Evolutionary conservation across 2,329 filamentous ascomycete species (phyloP), one percentile per base, ranked within the genome.

Genomic region (Decorospora gaudefroyi): DNA sequence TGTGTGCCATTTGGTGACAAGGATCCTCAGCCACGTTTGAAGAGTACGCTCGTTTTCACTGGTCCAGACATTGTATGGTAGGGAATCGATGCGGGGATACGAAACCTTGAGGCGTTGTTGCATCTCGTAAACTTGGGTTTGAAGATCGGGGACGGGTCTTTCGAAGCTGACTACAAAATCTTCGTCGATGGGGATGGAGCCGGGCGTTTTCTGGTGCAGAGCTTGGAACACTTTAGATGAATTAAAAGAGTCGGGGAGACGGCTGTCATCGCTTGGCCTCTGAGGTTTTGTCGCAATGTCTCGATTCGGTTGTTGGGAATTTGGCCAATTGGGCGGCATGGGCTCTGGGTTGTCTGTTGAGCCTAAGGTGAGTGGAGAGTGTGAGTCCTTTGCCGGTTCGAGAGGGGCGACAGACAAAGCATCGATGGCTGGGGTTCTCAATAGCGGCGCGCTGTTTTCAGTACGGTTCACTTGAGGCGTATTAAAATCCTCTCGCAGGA

Each of bases 21-120:
- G 28, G 9, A 68, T 59, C 35, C 55, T 64, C 0, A 68, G 46
- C 61, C 62, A 69, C 1, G 51, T 62, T 27, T 56, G 52, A n/a
- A 67, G 21, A 0, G 54, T 55, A 6, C 47, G 37, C 11, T 46
- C 46, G 18, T 61, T 57, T 4, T 49, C 12, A 7, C 49, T 53
- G 3, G 50, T 53, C 58, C 54, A 64, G 4, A 65, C 53, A 4
- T 59, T 48, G 34, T 57, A 61, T 1, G 65, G 65, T 0, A 67
- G 49, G 2, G 34, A 46, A 18, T 65, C 59, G 33, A 67, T 57
- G 2, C 54, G 49, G 1, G 64, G 64, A 23, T 59, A 64, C 3
- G 55, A 50, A 3, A 33, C 46, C 8, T 49, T 49, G 12, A 69
- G 55, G 3, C 53, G 57, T 2, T 48, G 10, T 19, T 53, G 54